A percentile compares a stretch with the other conserved stretches of the same genome.
phyloP scores from a whole-genome alignment of 768 basidiomycete genomes.

The Thelephora ganbajun region DNA sequence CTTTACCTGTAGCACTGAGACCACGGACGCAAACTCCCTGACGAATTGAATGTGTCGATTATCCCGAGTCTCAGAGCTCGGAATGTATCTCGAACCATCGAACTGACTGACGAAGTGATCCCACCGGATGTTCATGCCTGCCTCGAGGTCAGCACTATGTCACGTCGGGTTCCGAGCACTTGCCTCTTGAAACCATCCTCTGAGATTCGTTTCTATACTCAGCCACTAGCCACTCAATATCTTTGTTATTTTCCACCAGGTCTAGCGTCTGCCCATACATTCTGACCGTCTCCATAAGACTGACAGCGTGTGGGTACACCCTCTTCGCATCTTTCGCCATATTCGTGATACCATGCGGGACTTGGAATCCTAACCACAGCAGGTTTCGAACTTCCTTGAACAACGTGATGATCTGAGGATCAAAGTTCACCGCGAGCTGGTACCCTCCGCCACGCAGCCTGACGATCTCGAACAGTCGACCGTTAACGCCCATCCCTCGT shows the following conservation, averaged over 20 bases:
- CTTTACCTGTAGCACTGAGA: conserved; percentile 75
- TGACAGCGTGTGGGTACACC: conserved; percentile 96
- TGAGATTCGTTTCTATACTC: conserved; percentile 90
- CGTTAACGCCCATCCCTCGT: conserved; percentile 83
- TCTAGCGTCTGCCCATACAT: conserved; percentile 94
- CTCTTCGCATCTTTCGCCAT: conserved; percentile 98
- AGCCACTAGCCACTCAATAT: conserved; percentile 88
- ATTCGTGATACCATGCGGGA: conserved; percentile 88
- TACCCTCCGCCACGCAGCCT: conserved; percentile 58
- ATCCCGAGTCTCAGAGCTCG: conserved; percentile 64
- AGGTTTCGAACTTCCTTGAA: conserved; percentile 98
- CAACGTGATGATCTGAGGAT: conserved; percentile 93
- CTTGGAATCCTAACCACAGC: conserved; percentile 91
- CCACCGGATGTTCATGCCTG: conserved; percentile 94
- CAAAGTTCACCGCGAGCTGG: conserved; percentile 93
- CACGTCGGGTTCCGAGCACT: conserved; percentile 11
- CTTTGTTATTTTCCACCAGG: conserved; percentile 79
- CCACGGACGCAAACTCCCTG: conserved; percentile 85
- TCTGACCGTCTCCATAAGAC: conserved; percentile 96
- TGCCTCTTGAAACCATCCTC: conserved; percentile 84
- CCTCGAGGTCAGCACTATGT: not conserved
- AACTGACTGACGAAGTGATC: conserved; percentile 94
- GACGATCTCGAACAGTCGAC: conserved; percentile 86
- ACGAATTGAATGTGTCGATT: conserved; percentile 90
- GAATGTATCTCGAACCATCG: conserved; percentile 64